Evolutionary conservation across 192 early-diverging fungal genomes (phyloP).

Genomic region (Irineochytrium annulatum): DNA sequence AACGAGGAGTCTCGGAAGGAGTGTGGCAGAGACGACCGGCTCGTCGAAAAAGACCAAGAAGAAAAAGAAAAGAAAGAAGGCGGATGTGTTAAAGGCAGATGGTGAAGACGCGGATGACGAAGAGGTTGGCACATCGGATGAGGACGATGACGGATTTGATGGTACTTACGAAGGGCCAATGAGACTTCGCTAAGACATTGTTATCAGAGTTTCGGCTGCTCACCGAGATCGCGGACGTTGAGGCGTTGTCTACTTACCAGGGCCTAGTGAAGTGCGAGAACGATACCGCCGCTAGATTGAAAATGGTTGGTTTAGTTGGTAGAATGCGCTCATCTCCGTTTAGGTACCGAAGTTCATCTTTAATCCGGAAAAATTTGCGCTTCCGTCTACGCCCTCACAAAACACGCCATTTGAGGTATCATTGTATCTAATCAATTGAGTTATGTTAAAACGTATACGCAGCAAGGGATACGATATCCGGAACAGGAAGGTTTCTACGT

Average conservation of each 20-base stretch:
- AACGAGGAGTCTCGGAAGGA: too few relatives aligned
- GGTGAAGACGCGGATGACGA: constrained; percentile 23
- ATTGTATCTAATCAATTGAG: not conserved
- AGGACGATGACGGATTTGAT: constrained; percentile 18
- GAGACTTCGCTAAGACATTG: not conserved
- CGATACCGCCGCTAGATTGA: too few relatives aligned
- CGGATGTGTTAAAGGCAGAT: not conserved
- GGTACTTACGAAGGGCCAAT: not conserved
- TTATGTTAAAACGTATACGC: not conserved
- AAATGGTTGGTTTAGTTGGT: not conserved
- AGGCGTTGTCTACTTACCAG: constrained; percentile 20
- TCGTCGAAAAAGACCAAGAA: constrained; percentile 5
- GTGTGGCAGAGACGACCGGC: too few relatives aligned
- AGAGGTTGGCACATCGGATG: too few relatives aligned
- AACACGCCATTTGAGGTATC: constrained; percentile 15
- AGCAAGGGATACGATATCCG: constrained; percentile 15
- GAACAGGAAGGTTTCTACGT: constrained; percentile 28
- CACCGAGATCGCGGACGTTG: constrained; percentile 12
- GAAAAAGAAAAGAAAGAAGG: constrained; percentile 4
- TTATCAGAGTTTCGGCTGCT: constrained; percentile 16
- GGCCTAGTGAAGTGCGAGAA: constrained; percentile 16
- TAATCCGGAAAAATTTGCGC: constrained; percentile 17
- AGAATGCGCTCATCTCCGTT: not conserved
- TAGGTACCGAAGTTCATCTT: constrained; percentile 9
- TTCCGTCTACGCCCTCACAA: constrained; percentile 14